Conservation (phyloP, 1,139 yeast genomes). For the Diutina catenulata region DNA sequence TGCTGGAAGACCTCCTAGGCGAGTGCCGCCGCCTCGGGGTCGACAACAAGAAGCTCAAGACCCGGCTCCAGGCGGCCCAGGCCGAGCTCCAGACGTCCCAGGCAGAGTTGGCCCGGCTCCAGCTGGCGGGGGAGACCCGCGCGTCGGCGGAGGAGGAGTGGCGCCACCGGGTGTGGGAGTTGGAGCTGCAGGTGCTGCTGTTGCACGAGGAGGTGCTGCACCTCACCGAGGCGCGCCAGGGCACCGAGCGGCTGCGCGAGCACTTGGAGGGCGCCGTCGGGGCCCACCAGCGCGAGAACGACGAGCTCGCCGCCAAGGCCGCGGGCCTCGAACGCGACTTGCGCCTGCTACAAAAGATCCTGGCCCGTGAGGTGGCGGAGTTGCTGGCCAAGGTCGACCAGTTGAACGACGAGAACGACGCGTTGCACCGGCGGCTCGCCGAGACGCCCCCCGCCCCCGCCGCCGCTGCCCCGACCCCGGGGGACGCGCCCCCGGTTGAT, state of each 20-base stretch:
- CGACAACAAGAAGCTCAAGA: slow-evolving; percentile 45
- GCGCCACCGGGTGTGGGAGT: slow-evolving; percentile 72
- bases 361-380: slow-evolving; percentile 30
- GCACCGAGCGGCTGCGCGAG: slow-evolving; percentile 12
- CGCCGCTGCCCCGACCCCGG: neutral
- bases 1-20: slow-evolving; percentile 65
- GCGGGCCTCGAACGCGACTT: slow-evolving; percentile 26
- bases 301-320: slow-evolving; percentile 33
- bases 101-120: slow-evolving; percentile 24
- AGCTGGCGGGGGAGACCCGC: slow-evolving; percentile 21
- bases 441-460: neutral
- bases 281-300: slow-evolving; percentile 31
- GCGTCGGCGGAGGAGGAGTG: slow-evolving; percentile 31
- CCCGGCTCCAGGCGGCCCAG: slow-evolving; percentile 27
- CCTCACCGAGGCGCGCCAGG: slow-evolving; percentile 15
- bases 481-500: neutral
- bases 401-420: slow-evolving; percentile 56
- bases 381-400: slow-evolving; percentile 40
- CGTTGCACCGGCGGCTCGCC: slow-evolving; percentile 22
- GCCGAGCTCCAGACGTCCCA: slow-evolving; percentile 28
- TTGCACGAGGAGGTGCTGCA: slow-evolving; percentile 38
- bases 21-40: slow-evolving; percentile 74
- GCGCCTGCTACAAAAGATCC: slow-evolving; percentile 20
- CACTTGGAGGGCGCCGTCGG: slow-evolving; percentile 12
- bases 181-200: slow-evolving; percentile 46